Conservation (phyloP, 1,139 yeast genomes). For the Candida tetrigidarum region DNA sequence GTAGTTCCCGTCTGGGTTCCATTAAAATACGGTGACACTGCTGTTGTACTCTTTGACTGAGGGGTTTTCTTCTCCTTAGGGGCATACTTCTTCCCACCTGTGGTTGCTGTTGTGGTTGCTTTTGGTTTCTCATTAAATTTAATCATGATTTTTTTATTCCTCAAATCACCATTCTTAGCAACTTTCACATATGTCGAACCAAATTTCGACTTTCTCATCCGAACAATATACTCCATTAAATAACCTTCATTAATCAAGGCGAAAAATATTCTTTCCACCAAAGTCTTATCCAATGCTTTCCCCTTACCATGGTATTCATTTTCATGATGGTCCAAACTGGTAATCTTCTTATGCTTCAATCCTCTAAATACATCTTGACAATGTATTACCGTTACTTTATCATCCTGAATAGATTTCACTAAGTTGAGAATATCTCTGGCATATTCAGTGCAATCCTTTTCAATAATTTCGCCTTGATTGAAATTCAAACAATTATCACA, state of each 20-base stretch:
- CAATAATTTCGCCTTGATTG: slow-evolving; percentile 46
- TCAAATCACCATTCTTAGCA: slow-evolving; percentile 57
- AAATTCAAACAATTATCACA: slow-evolving; percentile 84
- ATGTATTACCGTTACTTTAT: slow-evolving; percentile 74
- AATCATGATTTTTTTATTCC: slow-evolving; percentile 45
- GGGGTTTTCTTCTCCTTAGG: not conserved
- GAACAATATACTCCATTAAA: slow-evolving; percentile 70
- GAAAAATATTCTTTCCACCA: slow-evolving; percentile 81
- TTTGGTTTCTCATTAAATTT: slow-evolving; percentile 24
- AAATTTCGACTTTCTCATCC: slow-evolving; percentile 64
- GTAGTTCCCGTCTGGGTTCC: not conserved
- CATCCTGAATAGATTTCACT: slow-evolving; percentile 58
- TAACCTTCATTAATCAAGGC: slow-evolving; percentile 72
- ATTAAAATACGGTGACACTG: slow-evolving; percentile 1
- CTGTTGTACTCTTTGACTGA: not conserved
- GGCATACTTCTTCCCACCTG: slow-evolving; percentile 2
- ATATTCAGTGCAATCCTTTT: slow-evolving; percentile 69
- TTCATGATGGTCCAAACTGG: slow-evolving; percentile 62
- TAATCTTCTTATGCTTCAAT: slow-evolving; percentile 62
- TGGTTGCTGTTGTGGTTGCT: not conserved
- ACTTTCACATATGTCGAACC: slow-evolving; percentile 72
- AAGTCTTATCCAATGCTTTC: slow-evolving; percentile 60
- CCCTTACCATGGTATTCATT: slow-evolving; percentile 75
- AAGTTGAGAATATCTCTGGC: slow-evolving; percentile 64
- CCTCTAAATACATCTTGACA: slow-evolving; percentile 89